Percentiles rank a stretch among this genome's conserved stretches.
Evolutionary conservation across 495 filamentous ascomycete species (phyloP).

Genomic region (Ramalina intermedia): DNA sequence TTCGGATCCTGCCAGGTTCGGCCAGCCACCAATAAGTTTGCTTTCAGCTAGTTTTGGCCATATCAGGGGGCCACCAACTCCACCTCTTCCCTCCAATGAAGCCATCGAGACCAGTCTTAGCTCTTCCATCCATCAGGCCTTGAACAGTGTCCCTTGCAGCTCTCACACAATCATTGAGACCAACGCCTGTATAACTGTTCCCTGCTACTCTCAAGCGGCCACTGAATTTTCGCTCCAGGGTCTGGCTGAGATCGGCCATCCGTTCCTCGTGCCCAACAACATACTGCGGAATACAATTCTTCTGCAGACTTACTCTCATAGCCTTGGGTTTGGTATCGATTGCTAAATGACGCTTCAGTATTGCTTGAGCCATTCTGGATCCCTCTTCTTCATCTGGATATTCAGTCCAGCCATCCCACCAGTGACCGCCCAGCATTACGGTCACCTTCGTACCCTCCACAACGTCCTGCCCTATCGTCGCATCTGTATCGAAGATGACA

Average conservation of each 20-base stretch:
- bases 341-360: conserved; percentile 58
- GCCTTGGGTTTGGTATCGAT: conserved; percentile 46
- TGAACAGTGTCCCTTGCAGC: conserved; percentile 29
- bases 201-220: conserved; percentile 63
- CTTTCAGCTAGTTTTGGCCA: not conserved
- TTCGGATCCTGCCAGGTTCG: too few relatives aligned
- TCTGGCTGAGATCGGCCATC: conserved; percentile 41
- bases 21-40: not conserved
- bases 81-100: conserved; percentile 11
- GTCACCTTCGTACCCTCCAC: conserved; percentile 70
- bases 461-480: conserved; percentile 38
- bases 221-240: conserved; percentile 41
- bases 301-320: conserved; percentile 46
- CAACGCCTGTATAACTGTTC: conserved; percentile 52
- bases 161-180: conserved; percentile 51
- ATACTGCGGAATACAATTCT: conserved; percentile 82
- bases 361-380: conserved; percentile 46
- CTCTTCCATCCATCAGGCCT: conserved; percentile 17
- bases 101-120: conserved; percentile 21
- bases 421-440: conserved; percentile 90
- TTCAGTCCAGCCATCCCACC: conserved; percentile 56
- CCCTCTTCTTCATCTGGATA: conserved; percentile 49
- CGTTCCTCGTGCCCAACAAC: conserved; percentile 55
- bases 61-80: not conserved
- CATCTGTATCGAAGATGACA: conserved; percentile 78